phyloP scores from a whole-genome alignment of 352 stramenopile genomes.

The Phytopythium mirpurense region DNA sequence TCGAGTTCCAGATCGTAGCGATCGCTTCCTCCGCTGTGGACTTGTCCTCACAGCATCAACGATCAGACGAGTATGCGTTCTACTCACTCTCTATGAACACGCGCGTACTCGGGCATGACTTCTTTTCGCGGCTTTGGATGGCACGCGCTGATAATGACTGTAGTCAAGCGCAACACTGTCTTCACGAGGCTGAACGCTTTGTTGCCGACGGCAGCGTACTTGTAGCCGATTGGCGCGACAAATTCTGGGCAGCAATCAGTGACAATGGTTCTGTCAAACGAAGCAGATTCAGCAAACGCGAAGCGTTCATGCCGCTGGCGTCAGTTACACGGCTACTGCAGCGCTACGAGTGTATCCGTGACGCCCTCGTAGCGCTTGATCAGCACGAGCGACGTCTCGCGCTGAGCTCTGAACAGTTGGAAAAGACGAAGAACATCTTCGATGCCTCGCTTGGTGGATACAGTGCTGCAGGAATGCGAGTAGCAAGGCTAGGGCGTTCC shows the following conservation, averaged over 20 bases:
- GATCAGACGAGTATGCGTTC: slow-evolving; percentile 18
- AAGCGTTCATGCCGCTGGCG: background rate
- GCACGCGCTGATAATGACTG: slow-evolving; percentile 9
- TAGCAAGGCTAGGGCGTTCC: slow-evolving; percentile 15
- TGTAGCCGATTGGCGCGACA: background rate
- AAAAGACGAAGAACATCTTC: background rate
- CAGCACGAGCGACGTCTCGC: slow-evolving; percentile 4
- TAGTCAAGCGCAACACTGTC: background rate
- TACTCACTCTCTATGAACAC: slow-evolving; percentile 12
- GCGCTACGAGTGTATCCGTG: background rate
- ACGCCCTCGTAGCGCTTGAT: background rate
- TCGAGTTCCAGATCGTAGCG: slow-evolving; percentile 45
- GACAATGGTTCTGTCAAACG: background rate
- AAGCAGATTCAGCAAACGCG: background rate
- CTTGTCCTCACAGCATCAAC: slow-evolving; percentile 9
- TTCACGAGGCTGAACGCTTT: slow-evolving; percentile 10
- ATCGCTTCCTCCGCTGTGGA: slow-evolving; percentile 18
- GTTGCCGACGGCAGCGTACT: background rate
- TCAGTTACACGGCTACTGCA: slow-evolving; percentile 6
- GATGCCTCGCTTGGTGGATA: background rate
- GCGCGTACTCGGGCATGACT: slow-evolving; percentile 4
- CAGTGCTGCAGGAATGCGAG: background rate
- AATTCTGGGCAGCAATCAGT: slow-evolving; percentile 5
- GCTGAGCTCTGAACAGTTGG: slow-evolving; percentile 5
- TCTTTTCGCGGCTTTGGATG: slow-evolving; percentile 22